Base-by-base conservation (phyloP, 2,329 filamentous ascomycete genomes). In the Reticulascus tulasneorum region DNA sequence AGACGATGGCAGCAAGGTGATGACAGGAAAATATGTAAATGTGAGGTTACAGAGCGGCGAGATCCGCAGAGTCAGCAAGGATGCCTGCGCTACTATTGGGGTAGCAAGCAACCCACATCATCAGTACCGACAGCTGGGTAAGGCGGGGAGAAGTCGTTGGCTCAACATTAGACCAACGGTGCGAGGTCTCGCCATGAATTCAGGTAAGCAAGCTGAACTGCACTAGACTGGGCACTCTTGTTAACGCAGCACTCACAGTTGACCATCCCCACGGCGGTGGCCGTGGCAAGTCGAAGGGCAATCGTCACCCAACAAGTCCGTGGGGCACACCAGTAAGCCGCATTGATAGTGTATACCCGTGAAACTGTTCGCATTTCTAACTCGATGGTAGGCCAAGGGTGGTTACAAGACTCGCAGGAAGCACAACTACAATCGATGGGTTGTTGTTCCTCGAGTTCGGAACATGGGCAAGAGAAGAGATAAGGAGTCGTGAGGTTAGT, bases 201-300 rank as follows among this genome's bases (percentile, higher is more conserved):
- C 91, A 61, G 79, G 85, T 87, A 67, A 56, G 75, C 62, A 17
- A 23, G n/a, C 15, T 5, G 3, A 17, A 8, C 21, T 10, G 12
- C 21, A 17, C 15, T 21, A 16, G 8, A 15, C 21, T n/a, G 10
- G 11, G 9, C 11, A 28, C 9, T 10, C 22, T 23, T 6, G 10
- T 10, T 50, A 30, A 49, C 12, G 13, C 13, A 12, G 13, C 23
- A 29, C 20, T 33, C 43, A 28, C 53, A 80, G 86, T 82, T 53
- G 93, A 98, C 57, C 93, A 98, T 75, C 93, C 93, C 56, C 93
- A 98, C 63, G 93, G 93, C 77, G 93, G 93, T 85, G 93, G 93
- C 66, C 81, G 94, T 75, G 93, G 93, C 71, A 98, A 98, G 71
- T 96, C 89, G 39, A 98, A 98, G 86, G 89, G 93, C 79, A 95